Evolutionary conservation across 2,329 filamentous ascomycete genomes (phyloP), one percentile per base, ranked within the genome.

Genomic region (Lachnellula hyalina): DNA sequence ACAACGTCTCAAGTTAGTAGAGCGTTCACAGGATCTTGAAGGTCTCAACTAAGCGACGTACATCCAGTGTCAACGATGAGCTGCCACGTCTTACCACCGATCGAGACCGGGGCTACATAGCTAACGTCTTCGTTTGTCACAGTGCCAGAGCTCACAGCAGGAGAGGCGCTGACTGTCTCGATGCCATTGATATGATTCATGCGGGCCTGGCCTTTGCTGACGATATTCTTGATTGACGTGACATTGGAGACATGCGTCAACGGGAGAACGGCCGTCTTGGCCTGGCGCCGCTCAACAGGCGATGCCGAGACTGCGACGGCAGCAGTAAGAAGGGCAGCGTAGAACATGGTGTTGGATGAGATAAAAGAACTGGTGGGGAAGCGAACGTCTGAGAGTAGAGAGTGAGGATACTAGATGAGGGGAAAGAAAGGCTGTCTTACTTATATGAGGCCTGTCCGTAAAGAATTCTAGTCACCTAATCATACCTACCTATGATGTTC

Each of bases 31-130:
- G 11, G 19, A 12, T 45, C 19, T 32, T 21, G 36, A 21, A 2
- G 28, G 25, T 28, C 25, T 28, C 8, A 9, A 32, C 3, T 3
- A 45, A 41, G 42, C 12, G 14, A 59, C 59, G 28, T 61, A 66
- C 65, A 68, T 47, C 65, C 65, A 57, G 65, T 68, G 57, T 68
- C 65, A 19, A 68, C 64, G 40, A 68, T 66, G 47, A 68, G 60
- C 35, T 65, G 38, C 53, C 60, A 67, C 25, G 61, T 57, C 9
- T 45, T 62, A 40, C 60, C 61, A 47, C 65, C 65, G 35, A 68
- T 64, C 32, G 55, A 40, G 36, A 68, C 61, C 3, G 64, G 60
- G 50, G 65, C 65, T 38, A 67, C 51, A 41, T 68, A 67, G 54
- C 36, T 61, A 15, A 65, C 61, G 34, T 63, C 63, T 42, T 66